Percentiles rank a stretch among this genome's conserved stretches.
Evolutionary conservation across 225 moss, liverwort and hornwort species (phyloP).

Genomic region (Marchantia paleacea): DNA sequence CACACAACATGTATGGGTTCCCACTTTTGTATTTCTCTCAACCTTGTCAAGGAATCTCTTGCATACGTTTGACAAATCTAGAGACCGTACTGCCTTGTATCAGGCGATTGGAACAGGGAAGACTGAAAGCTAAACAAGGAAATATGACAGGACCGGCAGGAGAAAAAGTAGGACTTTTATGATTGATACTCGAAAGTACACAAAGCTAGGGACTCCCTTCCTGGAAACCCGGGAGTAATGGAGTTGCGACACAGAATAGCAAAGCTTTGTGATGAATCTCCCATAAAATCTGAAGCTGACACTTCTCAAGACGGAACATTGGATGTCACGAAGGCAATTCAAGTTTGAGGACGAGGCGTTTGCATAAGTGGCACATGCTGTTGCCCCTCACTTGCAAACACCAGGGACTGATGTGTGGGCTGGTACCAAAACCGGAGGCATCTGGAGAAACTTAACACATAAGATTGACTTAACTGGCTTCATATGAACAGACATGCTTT

Average conservation of each 20-base stretch:
- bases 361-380: background rate
- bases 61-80: conserved; percentile 2
- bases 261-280: background rate
- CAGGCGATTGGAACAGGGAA: background rate
- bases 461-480: background rate
- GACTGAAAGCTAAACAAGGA: conserved; percentile 6
- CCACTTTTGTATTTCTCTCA: conserved; percentile 11
- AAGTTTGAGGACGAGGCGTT: background rate
- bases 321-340: conserved; percentile 1
- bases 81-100: background rate
- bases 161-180: background rate
- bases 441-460: background rate
- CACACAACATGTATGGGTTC: background rate
- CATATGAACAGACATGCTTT: background rate
- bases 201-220: background rate
- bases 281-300: background rate
- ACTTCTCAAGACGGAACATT: background rate
- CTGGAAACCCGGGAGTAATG: background rate
- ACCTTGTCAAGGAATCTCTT: background rate
- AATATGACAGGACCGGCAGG: background rate
- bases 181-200: background rate
- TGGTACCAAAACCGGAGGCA: background rate
- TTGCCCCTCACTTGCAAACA: background rate
- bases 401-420: background rate
- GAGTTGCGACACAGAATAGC: background rate